Conservation (phyloP, 1,284 basidiomycete genomes). For the Irpex sp. region DNA sequence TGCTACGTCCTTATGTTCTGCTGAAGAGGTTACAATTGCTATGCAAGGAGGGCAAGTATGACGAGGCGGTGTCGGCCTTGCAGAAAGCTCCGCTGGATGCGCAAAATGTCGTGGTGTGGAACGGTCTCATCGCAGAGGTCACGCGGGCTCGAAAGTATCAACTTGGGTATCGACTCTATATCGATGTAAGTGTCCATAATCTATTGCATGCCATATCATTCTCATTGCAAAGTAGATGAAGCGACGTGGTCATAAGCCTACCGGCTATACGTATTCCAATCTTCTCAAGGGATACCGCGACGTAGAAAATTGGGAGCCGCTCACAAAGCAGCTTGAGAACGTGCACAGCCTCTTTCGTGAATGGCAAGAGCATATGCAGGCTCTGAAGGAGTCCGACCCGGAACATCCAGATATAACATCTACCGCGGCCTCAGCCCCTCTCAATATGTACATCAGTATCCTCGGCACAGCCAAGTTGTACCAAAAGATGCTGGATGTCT, state of each 20-base stretch:
- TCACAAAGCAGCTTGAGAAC: conserved; percentile 53
- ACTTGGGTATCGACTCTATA: conserved; percentile 53
- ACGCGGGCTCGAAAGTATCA: conserved; percentile 51
- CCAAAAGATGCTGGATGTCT: conserved; percentile 68
- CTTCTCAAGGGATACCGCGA: conserved; percentile 55
- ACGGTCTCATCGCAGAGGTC: conserved; percentile 59
- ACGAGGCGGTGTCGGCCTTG: conserved; percentile 56
- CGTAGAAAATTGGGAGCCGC: conserved; percentile 51
- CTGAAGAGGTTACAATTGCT: conserved; percentile 51
- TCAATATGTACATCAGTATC: conserved; percentile 57
- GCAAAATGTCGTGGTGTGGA: conserved; percentile 69
- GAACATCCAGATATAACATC: conserved; percentile 37
- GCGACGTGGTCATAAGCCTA: conserved; percentile 65
- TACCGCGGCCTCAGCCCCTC: conserved; percentile 36
- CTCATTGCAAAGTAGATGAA: conserved; percentile 55
- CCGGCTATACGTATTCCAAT: conserved; percentile 56
- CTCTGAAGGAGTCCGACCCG: conserved; percentile 45
- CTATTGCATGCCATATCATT: neutral
- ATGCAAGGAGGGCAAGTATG: conserved; percentile 45
- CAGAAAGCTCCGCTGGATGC: conserved; percentile 60
- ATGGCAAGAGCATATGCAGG: conserved; percentile 18
- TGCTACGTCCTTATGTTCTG: conserved; percentile 56
- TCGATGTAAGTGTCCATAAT: conserved; percentile 47
- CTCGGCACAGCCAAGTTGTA: conserved; percentile 51
- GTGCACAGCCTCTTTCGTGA: conserved; percentile 47